Conservation (phyloP, 2,329 filamentous ascomycete genomes). For the Colletotrichum tanaceti region DNA sequence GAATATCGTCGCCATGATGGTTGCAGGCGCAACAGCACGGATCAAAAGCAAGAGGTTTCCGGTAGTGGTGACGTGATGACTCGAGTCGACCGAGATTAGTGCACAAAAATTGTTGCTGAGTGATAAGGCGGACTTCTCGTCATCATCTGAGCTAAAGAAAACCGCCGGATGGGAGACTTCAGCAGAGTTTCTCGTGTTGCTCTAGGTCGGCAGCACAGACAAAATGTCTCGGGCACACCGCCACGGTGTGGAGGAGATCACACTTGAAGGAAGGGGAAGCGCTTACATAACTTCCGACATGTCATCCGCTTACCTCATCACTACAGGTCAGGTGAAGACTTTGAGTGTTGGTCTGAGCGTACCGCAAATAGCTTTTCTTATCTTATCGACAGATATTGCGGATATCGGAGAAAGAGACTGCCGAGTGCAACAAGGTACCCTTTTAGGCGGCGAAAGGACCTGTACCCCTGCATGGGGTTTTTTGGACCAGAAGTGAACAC, state of each 20-base stretch:
- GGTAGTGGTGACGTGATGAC: conserved; percentile 9
- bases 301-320: not conserved
- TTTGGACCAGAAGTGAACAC: conserved; percentile 41
- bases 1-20: conserved; percentile 25
- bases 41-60: conserved; percentile 9
- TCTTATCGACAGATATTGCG: conserved; percentile 34
- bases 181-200: conserved; percentile 30
- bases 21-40: conserved; percentile 21
- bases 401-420: conserved; percentile 36
- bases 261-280: not conserved
- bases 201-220: conserved; percentile 20
- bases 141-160: conserved; percentile 28
- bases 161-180: conserved; percentile 32
- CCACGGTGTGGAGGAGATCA: conserved; percentile 20
- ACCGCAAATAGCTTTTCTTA: conserved; percentile 2
- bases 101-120: conserved; percentile 14
- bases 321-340: not conserved
- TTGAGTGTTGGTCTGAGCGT: conserved; percentile 28
- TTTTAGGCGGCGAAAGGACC: conserved; percentile 9
- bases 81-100: conserved; percentile 12
- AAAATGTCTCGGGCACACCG: conserved; percentile 38
- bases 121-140: conserved; percentile 36
- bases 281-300: not conserved
- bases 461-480: conserved; percentile 36
- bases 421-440: conserved; percentile 13